Conservation (phyloP, 2,329 filamentous ascomycete genomes). For the Lasiodiplodia citricola region DNA sequence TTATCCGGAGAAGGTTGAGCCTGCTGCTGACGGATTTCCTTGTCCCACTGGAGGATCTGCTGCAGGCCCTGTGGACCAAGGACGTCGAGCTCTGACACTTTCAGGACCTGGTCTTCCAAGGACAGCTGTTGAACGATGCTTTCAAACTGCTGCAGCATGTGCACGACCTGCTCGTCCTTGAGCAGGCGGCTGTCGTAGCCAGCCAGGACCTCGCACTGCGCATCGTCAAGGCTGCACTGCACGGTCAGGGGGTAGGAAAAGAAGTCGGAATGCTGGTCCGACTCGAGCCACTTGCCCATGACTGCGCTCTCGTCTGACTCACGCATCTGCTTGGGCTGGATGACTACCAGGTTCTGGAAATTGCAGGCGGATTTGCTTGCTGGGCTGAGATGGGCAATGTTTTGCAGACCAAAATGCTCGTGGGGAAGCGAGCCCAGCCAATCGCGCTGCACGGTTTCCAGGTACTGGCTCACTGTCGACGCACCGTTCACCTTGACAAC, state of each 20-base stretch:
- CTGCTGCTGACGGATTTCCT: not conserved
- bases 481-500: slow-evolving; percentile 38
- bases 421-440: slow-evolving; percentile 22
- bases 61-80: slow-evolving; percentile 24
- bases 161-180: slow-evolving; percentile 16
- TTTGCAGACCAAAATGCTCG: slow-evolving; percentile 39
- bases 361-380: slow-evolving; percentile 59
- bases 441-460: slow-evolving; percentile 25
- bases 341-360: slow-evolving; percentile 52
- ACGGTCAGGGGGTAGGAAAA: slow-evolving; percentile 10
- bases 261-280: slow-evolving; percentile 5
- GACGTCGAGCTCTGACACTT: slow-evolving; percentile 24
- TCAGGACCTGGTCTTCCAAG: not conserved
- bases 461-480: slow-evolving; percentile 34
- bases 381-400: slow-evolving; percentile 47
- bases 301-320: not conserved
- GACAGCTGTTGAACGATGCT: slow-evolving; percentile 28
- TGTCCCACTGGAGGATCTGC: slow-evolving; percentile 14
- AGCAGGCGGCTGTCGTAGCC: slow-evolving; percentile 20
- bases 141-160: slow-evolving; percentile 25
- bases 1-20: not conserved
- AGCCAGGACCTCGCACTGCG: slow-evolving; percentile 4
- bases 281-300: no score
- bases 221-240: slow-evolving; percentile 6
- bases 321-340: slow-evolving; percentile 30